Percentiles rank a stretch among this genome's conserved stretches.
Conservation (phyloP, 208 protist genomes). For the Leishmania tarentolae region DNA sequence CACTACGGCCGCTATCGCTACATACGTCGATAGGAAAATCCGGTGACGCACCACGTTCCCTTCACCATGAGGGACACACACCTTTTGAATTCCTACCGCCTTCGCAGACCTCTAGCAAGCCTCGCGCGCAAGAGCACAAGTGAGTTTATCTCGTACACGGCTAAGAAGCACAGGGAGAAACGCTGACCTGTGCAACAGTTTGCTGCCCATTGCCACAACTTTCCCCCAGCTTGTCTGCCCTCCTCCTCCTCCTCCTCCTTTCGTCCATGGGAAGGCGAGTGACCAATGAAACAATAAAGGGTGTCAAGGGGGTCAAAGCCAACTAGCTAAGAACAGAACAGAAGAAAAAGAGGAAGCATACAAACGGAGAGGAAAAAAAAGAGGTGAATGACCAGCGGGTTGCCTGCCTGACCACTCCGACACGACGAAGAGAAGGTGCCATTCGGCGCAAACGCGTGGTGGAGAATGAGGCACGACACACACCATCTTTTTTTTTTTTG, state of each 20-base stretch:
- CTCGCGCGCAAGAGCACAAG: background rate
- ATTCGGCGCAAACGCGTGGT: background rate
- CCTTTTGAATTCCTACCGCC: background rate
- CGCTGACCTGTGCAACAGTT: background rate
- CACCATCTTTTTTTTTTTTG: background rate
- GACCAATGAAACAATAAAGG: background rate
- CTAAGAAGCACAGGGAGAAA: background rate
- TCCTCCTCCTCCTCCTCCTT: background rate
- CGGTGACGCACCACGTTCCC: no score
- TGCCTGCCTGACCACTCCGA: background rate
- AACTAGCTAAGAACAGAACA: background rate
- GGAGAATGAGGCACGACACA: background rate
- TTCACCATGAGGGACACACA: background rate
- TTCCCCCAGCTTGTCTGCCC: no score
- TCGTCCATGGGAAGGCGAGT: background rate
- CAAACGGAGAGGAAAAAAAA: background rate
- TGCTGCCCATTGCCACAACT: background rate
- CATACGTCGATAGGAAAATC: background rate
- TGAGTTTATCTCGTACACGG: background rate
- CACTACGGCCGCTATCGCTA: background rate
- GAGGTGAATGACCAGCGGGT: background rate
- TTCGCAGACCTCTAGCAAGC: background rate
- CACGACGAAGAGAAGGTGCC: background rate
- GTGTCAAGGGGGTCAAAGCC: background rate
- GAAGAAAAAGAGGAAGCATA: background rate